phyloP scores from a whole-genome alignment of 2,329 filamentous ascomycete genomes.

The Cladophialophora carrionii region DNA sequence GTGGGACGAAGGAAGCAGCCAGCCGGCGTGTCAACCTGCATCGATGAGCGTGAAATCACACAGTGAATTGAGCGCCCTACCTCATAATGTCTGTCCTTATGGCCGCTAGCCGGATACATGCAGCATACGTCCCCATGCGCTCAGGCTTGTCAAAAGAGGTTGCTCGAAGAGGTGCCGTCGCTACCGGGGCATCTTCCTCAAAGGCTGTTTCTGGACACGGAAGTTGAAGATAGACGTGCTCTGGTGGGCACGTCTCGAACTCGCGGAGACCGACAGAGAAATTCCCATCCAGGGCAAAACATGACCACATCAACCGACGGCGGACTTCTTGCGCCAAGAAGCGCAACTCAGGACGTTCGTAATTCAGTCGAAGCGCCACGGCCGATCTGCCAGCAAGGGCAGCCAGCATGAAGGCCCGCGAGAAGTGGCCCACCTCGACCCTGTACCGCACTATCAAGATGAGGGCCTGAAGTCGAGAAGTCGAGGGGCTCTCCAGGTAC shows the following conservation, averaged over 20 bases:
- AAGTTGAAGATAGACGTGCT: constrained; percentile 53
- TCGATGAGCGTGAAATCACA: constrained; percentile 2
- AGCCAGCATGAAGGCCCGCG: constrained; percentile 32
- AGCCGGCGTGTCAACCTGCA: constrained; percentile 24
- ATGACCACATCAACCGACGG: constrained; percentile 55
- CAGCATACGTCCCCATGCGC: constrained; percentile 24
- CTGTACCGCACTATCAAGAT: constrained; percentile 29
- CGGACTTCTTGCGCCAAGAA: constrained; percentile 50
- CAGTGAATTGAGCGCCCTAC: neutral
- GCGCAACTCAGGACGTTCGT: constrained; percentile 54
- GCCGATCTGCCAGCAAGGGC: constrained; percentile 44
- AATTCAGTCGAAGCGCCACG: constrained; percentile 55
- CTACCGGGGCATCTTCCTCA: constrained; percentile 44
- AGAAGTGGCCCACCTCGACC: constrained; percentile 28
- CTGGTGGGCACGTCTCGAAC: constrained; percentile 53
- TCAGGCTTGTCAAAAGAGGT: constrained; percentile 20
- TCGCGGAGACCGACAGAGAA: constrained; percentile 54
- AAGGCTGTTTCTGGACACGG: constrained; percentile 58
- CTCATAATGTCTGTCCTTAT: constrained; percentile 29
- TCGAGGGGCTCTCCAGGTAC: constrained; percentile 26
- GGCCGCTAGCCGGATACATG: constrained; percentile 22
- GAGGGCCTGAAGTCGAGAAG: constrained; percentile 30
- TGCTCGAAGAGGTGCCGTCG: constrained; percentile 29
- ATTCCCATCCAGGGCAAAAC: constrained; percentile 55
- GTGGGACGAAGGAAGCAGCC: constrained; percentile 15